These are phyloP conservation scores for Nakazawaea anatomiae DNA, from an alignment of 805 yeast species.

Conservation along the genomic window DNA sequence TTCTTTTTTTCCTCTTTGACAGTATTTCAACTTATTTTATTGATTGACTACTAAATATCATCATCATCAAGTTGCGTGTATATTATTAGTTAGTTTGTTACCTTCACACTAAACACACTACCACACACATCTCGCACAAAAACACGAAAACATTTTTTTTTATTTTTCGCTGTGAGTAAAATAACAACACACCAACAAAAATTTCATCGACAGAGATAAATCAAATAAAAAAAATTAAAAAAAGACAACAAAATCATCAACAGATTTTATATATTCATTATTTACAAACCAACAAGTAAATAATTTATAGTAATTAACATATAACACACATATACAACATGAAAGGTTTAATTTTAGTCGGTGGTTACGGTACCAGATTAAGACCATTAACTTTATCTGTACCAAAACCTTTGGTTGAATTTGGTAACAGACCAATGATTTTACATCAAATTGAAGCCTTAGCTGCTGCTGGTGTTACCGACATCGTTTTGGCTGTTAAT, in stretches of 20 bases:
- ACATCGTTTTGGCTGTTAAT: conserved; percentile 96
- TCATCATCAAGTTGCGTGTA: too few relatives aligned
- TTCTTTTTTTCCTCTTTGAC: not conserved
- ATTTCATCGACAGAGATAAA: not conserved
- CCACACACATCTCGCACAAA: too few relatives aligned
- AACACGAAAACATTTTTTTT: too few relatives aligned
- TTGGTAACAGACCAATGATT: conserved; percentile 99
- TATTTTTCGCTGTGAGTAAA: too few relatives aligned
- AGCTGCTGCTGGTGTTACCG: conserved; percentile 98
- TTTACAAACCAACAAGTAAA: not conserved
- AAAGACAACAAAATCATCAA: too few relatives aligned
- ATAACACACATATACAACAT: conserved; percentile 27
- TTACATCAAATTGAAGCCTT: conserved; percentile 97
- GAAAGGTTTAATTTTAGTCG: conserved; percentile 97
- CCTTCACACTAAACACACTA: too few relatives aligned
- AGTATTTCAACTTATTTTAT: not conserved
- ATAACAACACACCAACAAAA: too few relatives aligned
- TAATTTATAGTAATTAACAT: too few relatives aligned
- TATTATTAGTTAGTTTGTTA: too few relatives aligned
- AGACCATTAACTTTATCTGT: conserved; percentile 94
- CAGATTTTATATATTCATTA: too few relatives aligned
- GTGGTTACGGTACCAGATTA: conserved; percentile 99
- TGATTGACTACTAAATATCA: too few relatives aligned
- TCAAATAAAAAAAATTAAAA: too few relatives aligned
- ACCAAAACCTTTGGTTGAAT: conserved; percentile 96